Base-by-base conservation (phyloP, 2,329 filamentous ascomycete species). In the Microsporum ferrugineum region DNA sequence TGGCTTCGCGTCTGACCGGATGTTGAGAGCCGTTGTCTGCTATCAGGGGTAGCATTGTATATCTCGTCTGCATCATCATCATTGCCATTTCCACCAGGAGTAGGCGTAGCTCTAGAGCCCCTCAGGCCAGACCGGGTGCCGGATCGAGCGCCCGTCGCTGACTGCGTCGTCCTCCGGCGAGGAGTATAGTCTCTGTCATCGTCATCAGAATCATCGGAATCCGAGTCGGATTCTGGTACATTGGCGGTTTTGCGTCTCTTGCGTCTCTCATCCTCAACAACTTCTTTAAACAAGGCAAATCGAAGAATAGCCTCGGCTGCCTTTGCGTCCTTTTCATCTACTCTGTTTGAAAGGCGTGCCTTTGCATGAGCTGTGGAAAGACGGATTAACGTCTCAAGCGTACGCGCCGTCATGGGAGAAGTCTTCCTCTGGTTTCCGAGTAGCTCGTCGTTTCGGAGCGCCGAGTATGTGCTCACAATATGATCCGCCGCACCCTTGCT, bases 241-340 rank as follows among this genome's bases (percentile, higher is more conserved):
- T 85, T 71, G 70, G 85, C 87, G 68, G 88, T 87, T 74, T 89
- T 86, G 68, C 91, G 84, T 75, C 94, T 88, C 79, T 92, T 94
- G 67, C 86, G 83, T 62, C 91, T 88, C 72, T 91, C 86, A 65
- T 83, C 80, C 66, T 84, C 81, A 2, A 96, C 81, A 0, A 99
- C 86, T 77, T 99, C 94, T 73, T 97, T 97, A 82, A 99, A 99
- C 39, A 99, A 81, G 1, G 94, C 95, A 70, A 96, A 99, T 17
- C 94, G 84, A 36, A 99, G 78, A 66, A 99, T 95, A 6, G 85
- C 82, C 72, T 99, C 92, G 7, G 94, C 94, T 38, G 91, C 86
- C 59, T 88, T 77, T 1, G 92, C 91, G 72, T 99, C 94, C 60
- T 87, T 86, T 72, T 95, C 88, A 66, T 97, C 91, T 2, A 99